Percentiles rank a stretch among this genome's conserved stretches.
Evolutionary conservation across 495 filamentous ascomycete genomes (phyloP).

Genomic region (Glutinoglossum americanum): DNA sequence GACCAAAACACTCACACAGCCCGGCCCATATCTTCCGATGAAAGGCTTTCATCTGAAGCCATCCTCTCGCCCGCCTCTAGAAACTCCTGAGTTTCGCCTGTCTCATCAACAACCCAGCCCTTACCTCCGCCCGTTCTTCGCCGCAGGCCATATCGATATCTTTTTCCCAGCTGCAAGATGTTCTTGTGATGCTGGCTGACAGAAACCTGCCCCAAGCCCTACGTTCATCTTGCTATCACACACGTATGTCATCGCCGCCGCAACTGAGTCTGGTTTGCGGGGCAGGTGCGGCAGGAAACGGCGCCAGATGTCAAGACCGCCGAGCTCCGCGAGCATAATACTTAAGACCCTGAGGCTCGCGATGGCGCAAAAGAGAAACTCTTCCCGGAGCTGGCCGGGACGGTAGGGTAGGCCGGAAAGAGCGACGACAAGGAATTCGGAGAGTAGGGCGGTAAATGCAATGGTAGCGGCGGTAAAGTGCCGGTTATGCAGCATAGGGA

Average conservation of each 20-base stretch:
- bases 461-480: slow-evolving; percentile 2
- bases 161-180: background rate
- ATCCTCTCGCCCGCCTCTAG: background rate
- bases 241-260: background rate
- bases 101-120: background rate
- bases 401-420: slow-evolving; percentile 5
- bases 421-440: slow-evolving; percentile 4
- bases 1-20: too few species aligned
- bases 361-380: background rate
- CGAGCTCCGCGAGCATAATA: slow-evolving; percentile 2
- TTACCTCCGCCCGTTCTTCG: background rate
- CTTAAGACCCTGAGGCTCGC: slow-evolving; percentile 1
- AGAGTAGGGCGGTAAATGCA: slow-evolving; percentile 5
- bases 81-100: background rate
- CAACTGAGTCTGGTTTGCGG: background rate
- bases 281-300: background rate
- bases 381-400: background rate
- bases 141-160: background rate
- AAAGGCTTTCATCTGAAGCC: background rate
- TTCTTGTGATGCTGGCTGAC: background rate
- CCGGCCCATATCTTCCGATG: too few species aligned
- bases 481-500: slow-evolving; percentile 3
- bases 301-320: background rate
- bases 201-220: background rate
- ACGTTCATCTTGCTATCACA: background rate